Conservation (phyloP, 140 eudicot genomes). For the Bidens hawaiensis region DNA sequence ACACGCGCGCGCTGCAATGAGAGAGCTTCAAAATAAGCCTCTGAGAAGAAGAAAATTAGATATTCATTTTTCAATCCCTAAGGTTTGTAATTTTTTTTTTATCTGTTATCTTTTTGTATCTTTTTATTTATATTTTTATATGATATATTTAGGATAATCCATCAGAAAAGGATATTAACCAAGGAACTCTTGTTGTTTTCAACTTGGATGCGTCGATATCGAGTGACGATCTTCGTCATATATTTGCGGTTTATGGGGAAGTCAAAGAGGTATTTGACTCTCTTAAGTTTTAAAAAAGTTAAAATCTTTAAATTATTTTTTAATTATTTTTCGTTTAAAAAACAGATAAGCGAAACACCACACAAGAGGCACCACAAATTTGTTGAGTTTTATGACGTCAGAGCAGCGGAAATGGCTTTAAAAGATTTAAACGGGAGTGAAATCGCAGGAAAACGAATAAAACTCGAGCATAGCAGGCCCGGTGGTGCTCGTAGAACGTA, state of each 20-base stretch:
- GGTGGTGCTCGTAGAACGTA: constrained; percentile 95
- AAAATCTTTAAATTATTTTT: background rate
- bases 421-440: constrained; percentile 85
- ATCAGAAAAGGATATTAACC: constrained; percentile 92
- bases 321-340: constrained; percentile 13
- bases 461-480: constrained; percentile 96
- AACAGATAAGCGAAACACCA: constrained; percentile 92
- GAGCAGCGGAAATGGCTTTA: constrained; percentile 92
- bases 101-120: too few relatives aligned
- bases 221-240: constrained; percentile 78
- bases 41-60: constrained; percentile 88
- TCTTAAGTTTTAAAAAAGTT: background rate
- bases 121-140: background rate
- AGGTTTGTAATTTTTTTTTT: too few relatives aligned
- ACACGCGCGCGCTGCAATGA: constrained; percentile 93
- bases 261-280: constrained; percentile 72
- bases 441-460: constrained; percentile 94
- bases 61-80: constrained; percentile 95
- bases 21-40: constrained; percentile 82
- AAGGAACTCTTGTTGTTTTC: constrained; percentile 91
- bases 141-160: constrained; percentile 70
- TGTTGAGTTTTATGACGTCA: constrained; percentile 81
- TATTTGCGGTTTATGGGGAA: constrained; percentile 90
- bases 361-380: constrained; percentile 92
- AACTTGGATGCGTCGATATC: constrained; percentile 89